These are phyloP conservation scores for Plasmodium yoelii DNA, from an alignment of 169 alveolate species.

Conservation along the genomic window DNA sequence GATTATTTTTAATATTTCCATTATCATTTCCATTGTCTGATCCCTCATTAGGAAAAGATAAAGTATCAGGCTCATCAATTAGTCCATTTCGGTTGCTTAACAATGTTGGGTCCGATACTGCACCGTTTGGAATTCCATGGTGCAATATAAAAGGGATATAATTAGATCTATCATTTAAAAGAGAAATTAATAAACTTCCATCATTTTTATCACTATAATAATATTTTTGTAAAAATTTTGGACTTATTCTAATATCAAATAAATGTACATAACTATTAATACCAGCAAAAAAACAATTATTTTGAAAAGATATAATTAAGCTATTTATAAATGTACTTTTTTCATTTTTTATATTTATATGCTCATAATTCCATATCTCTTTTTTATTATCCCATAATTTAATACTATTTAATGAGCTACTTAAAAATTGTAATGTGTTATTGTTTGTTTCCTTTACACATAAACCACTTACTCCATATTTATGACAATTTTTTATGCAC, in stretches of 20 bases:
- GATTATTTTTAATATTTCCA: not conserved
- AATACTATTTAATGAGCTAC: slow-evolving; percentile 56
- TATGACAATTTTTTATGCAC: slow-evolving; percentile 45
- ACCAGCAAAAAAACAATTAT: slow-evolving; percentile 65
- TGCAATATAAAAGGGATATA: slow-evolving; percentile 26
- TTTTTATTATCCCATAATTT: slow-evolving; percentile 54
- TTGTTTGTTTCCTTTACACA: slow-evolving; percentile 34
- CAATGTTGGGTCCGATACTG: not conserved
- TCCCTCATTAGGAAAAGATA: not conserved
- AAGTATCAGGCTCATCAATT: too few relatives aligned
- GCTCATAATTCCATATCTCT: slow-evolving; percentile 60
- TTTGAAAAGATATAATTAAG: slow-evolving; percentile 53
- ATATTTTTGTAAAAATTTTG: slow-evolving; percentile 35
- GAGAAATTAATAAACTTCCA: slow-evolving; percentile 47
- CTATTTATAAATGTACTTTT: slow-evolving; percentile 46
- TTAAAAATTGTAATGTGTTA: slow-evolving; percentile 18
- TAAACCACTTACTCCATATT: slow-evolving; percentile 71
- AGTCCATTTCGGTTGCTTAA: too few relatives aligned
- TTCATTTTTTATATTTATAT: slow-evolving; percentile 29
- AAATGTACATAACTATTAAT: slow-evolving; percentile 46
- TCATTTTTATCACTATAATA: slow-evolving; percentile 67
- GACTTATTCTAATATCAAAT: slow-evolving; percentile 54
- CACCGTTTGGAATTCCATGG: not conserved
- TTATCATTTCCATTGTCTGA: not conserved
- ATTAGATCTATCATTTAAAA: slow-evolving; percentile 44